Percentiles rank a stretch among this genome's conserved stretches.
Conservation (phyloP, 768 basidiomycete species). For the Calocybe gangraenosa region DNA sequence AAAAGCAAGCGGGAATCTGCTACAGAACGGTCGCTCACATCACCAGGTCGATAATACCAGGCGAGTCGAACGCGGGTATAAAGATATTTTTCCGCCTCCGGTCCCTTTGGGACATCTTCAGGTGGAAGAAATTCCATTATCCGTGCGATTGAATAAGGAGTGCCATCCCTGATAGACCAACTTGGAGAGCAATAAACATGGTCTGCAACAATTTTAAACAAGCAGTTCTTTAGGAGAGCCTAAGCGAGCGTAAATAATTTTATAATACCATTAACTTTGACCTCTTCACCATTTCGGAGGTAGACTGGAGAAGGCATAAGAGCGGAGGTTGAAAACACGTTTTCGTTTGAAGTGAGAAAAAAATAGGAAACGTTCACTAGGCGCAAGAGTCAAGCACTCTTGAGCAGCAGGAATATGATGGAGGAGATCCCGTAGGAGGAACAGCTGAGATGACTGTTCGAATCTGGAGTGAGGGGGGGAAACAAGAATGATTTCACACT, state of each 20-base stretch:
- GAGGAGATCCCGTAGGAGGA: conserved; percentile 18
- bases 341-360: conserved; percentile 21
- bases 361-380: conserved; percentile 25
- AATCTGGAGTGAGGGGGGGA: conserved; percentile 34
- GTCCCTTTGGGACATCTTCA: conserved; percentile 62
- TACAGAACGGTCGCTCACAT: conserved; percentile 89
- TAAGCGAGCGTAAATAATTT: conserved; percentile 18
- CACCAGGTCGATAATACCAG: conserved; percentile 96
- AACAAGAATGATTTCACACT: conserved; percentile 40
- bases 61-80: conserved; percentile 86
- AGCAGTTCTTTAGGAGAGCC: conserved; percentile 12
- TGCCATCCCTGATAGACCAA: conserved; percentile 89
- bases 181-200: conserved; percentile 96
- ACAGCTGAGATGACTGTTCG: conserved; percentile 21
- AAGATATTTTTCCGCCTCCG: conserved; percentile 61
- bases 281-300: conserved; percentile 80
- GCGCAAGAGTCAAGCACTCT: conserved; percentile 17
- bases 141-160: conserved; percentile 92
- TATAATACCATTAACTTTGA: conserved; percentile 79
- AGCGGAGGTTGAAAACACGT: conserved; percentile 27
- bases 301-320: conserved; percentile 47
- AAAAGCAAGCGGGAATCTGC: conserved; percentile 89
- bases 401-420: conserved; percentile 16
- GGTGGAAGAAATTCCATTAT: conserved; percentile 96
- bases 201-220: conserved; percentile 58